Evolutionary conservation across 139 green algal species (phyloP).

Genomic region (Penium margaritaceum): DNA sequence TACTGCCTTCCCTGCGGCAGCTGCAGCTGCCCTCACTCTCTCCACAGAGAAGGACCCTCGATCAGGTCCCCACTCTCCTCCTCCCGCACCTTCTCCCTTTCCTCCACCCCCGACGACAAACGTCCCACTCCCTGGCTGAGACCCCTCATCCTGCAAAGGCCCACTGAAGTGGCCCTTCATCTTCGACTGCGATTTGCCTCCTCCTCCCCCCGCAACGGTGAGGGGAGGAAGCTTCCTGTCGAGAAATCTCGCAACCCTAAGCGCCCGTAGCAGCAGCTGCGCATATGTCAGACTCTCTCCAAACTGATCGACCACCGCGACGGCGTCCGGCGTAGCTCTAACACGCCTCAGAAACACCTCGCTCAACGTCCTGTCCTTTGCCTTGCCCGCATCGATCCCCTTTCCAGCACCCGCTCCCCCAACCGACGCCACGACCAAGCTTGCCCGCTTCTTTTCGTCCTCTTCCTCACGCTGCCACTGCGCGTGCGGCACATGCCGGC

Average conservation of each 20-base stretch:
- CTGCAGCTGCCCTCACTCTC: not conserved
- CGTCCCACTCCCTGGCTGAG: no score
- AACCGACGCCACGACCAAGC: not conserved
- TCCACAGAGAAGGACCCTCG: no score
- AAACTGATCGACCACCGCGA: no score
- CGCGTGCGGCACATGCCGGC: conserved; percentile 3
- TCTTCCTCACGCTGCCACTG: not conserved
- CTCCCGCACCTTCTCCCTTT: not conserved
- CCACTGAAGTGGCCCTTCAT: no score
- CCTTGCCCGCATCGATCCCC: not conserved
- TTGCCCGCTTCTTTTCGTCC: not conserved
- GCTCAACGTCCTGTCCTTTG: not conserved
- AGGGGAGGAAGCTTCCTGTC: conserved; percentile 8
- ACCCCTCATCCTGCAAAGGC: no score
- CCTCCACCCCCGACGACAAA: no score
- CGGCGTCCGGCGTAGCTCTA: no score
- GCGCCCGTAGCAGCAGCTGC: not conserved
- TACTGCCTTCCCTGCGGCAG: no score
- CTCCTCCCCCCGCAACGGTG: not conserved
- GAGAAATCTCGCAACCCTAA: not conserved
- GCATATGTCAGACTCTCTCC: not conserved
- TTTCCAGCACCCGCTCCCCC: not conserved
- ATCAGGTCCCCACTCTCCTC: no score
- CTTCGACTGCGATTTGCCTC: no score
- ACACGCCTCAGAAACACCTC: not conserved